Evolutionary conservation across 2,329 filamentous ascomycete species (phyloP).

Genomic region (Scytalidium lignicola): DNA sequence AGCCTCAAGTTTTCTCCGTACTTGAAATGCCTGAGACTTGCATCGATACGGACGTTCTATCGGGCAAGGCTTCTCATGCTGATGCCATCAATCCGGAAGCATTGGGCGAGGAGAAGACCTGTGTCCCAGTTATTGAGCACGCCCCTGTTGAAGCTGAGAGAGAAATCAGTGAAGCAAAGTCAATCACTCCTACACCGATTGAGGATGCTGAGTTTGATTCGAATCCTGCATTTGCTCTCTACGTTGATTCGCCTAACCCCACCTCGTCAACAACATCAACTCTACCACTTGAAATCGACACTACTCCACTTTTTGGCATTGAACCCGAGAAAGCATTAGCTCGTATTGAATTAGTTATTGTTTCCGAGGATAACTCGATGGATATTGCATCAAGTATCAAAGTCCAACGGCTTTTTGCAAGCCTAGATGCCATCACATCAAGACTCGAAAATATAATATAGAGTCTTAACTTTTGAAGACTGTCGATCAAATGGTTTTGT

Average conservation of each 20-base stretch:
- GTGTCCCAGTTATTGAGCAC: conserved; percentile 42
- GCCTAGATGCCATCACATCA: conserved; percentile 21
- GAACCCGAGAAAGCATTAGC: conserved; percentile 59
- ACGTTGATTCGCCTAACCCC: conserved; percentile 38
- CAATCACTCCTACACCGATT: conserved; percentile 16
- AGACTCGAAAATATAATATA: conserved; percentile 12
- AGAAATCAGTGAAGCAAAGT: conserved; percentile 17
- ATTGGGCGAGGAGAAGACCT: conserved; percentile 37
- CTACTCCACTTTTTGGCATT: conserved; percentile 46
- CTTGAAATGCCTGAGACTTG: conserved; percentile 52
- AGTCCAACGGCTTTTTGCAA: conserved; percentile 17
- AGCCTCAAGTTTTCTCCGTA: conserved; percentile 70
- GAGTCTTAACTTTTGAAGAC: background rate
- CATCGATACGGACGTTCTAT: conserved; percentile 58
- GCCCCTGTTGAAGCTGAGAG: conserved; percentile 26
- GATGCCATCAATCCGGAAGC: conserved; percentile 34
- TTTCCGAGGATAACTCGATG: conserved; percentile 40
- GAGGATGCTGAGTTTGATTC: conserved; percentile 56
- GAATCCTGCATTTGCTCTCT: conserved; percentile 58
- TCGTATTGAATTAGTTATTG: conserved; percentile 60
- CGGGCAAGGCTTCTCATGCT: conserved; percentile 62
- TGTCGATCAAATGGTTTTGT: background rate
- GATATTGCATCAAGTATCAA: conserved; percentile 12
- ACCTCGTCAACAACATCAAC: conserved; percentile 11
- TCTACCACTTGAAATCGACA: conserved; percentile 35